These are phyloP conservation scores for Pseudomassariella vexata DNA, from an alignment of 2,329 filamentous ascomycete species.

Conservation along the genomic window DNA sequence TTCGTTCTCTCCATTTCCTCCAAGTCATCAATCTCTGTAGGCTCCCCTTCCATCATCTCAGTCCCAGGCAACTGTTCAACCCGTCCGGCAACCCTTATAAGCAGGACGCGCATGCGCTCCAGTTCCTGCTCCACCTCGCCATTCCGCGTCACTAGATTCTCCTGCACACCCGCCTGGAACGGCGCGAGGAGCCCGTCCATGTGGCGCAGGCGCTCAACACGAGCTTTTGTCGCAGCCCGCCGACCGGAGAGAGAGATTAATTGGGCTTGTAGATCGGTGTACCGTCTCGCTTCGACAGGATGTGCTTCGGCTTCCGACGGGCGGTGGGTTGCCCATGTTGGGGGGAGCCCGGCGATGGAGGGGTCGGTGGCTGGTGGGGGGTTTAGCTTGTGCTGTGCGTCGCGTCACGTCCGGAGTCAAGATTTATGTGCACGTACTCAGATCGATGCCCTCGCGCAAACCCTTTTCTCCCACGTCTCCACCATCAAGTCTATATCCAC, in stretches of 20 bases:
- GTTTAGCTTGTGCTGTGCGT: too few relatives aligned
- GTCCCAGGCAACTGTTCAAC: constrained; percentile 33
- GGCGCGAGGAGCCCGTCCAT: constrained; percentile 48
- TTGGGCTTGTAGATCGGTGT: constrained; percentile 40
- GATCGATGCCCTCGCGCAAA: constrained; percentile 34
- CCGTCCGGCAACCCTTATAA: constrained; percentile 52
- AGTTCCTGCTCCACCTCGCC: constrained; percentile 62
- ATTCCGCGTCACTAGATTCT: constrained; percentile 61
- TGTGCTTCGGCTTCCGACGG: constrained; percentile 27
- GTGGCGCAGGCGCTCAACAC: constrained; percentile 39
- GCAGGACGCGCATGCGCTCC: constrained; percentile 58
- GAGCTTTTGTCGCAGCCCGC: constrained; percentile 31
- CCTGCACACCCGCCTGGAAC: constrained; percentile 44
- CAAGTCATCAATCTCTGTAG: too few relatives aligned
- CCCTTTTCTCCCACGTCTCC: constrained; percentile 30
- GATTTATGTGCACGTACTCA: constrained; percentile 28
- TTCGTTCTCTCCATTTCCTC: constrained; percentile 34
- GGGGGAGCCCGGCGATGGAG: constrained; percentile 40
- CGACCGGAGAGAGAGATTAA: constrained; percentile 45
- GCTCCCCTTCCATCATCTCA: constrained; percentile 22
- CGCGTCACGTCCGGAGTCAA: background rate
- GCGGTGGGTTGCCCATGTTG: constrained; percentile 36
- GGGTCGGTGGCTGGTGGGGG: constrained; percentile 29
- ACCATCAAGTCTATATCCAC: constrained; percentile 20
- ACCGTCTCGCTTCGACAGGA: constrained; percentile 44